Percentiles rank a stretch among this genome's conserved stretches.
Evolutionary conservation across 805 yeast genomes (phyloP).

Genomic region (Hanseniaspora clermontiae): DNA sequence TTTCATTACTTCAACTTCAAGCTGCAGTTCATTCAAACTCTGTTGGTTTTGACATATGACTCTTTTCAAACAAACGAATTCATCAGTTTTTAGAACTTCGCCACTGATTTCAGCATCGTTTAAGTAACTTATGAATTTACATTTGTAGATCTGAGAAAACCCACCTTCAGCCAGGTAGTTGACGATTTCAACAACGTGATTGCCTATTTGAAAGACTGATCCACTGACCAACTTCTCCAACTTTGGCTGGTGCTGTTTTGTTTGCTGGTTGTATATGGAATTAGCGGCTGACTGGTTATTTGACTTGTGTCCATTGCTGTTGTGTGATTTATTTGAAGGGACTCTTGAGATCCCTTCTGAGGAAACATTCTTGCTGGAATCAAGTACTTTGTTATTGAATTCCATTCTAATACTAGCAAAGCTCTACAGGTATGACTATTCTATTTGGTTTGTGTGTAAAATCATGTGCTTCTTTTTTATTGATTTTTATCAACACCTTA

Average conservation of each 20-base stretch:
- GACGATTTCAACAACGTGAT: conserved; percentile 42
- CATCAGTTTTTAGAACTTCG: conserved; percentile 31
- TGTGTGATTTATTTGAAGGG: conserved; percentile 3
- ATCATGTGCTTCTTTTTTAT: too few species aligned
- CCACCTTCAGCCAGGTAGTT: conserved; percentile 62
- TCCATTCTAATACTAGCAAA: not conserved
- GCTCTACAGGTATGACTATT: too few species aligned
- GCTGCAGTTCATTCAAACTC: conserved; percentile 51
- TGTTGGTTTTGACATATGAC: conserved; percentile 61
- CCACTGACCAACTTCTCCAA: conserved; percentile 32
- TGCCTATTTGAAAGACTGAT: conserved; percentile 46
- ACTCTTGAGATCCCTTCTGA: conserved; percentile 1
- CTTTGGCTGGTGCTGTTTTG: conserved; percentile 2
- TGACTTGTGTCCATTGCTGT: not conserved
- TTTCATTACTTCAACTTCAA: conserved; percentile 72
- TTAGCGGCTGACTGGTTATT: not conserved
- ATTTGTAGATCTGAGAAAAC: conserved; percentile 68
- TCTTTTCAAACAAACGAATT: conserved; percentile 55
- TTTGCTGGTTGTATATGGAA: conserved; percentile 1
- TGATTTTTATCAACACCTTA: not conserved
- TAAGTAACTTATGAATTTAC: conserved; percentile 31
- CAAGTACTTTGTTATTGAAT: not conserved
- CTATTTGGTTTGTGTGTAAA: too few species aligned
- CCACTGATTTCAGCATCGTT: conserved; percentile 19
- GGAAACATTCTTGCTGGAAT: not conserved